These are phyloP conservation scores for Pleurostoma richardsiae DNA, from an alignment of 2,329 filamentous ascomycete species.

Conservation along the genomic window DNA sequence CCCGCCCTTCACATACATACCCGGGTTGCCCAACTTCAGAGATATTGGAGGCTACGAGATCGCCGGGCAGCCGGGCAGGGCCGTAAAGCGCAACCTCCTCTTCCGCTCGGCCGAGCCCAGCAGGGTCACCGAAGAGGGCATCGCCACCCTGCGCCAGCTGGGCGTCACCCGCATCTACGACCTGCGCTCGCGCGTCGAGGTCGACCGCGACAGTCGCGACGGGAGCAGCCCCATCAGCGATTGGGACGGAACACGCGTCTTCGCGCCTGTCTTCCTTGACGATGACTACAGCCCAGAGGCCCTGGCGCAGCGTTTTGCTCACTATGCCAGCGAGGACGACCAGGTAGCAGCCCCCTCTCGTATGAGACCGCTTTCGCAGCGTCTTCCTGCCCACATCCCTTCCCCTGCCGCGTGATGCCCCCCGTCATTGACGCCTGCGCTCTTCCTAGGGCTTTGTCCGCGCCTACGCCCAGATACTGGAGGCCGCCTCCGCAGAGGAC, in stretches of 20 bases:
- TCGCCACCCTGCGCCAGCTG: constrained; percentile 44
- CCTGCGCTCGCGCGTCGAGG: constrained; percentile 58
- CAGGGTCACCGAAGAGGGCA: constrained; percentile 47
- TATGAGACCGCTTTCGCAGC: no score
- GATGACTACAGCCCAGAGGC: constrained; percentile 58
- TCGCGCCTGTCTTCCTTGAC: constrained; percentile 60
- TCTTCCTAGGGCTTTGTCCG: constrained; percentile 50
- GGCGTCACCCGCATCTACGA: constrained; percentile 65
- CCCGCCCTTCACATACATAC: constrained; percentile 45
- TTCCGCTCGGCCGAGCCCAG: constrained; percentile 68
- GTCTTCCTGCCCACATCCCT: no score
- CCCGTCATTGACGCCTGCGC: no score
- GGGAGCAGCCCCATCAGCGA: constrained; percentile 30
- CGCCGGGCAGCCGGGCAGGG: constrained; percentile 21
- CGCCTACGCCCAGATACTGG: constrained; percentile 59
- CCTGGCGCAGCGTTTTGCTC: constrained; percentile 53
- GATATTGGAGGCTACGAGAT: constrained; percentile 59
- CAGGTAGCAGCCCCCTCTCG: constrained; percentile 21
- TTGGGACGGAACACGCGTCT: constrained; percentile 50
- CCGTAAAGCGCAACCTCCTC: constrained; percentile 47
- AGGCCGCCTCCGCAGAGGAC: constrained; percentile 34
- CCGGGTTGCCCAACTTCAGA: constrained; percentile 63
- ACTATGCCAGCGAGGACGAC: constrained; percentile 51
- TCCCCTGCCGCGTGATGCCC: no score
- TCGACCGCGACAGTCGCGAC: constrained; percentile 34